These are phyloP conservation scores for Plantago elongata DNA, from an alignment of 257 asterid genomes.

Conservation along the genomic window DNA sequence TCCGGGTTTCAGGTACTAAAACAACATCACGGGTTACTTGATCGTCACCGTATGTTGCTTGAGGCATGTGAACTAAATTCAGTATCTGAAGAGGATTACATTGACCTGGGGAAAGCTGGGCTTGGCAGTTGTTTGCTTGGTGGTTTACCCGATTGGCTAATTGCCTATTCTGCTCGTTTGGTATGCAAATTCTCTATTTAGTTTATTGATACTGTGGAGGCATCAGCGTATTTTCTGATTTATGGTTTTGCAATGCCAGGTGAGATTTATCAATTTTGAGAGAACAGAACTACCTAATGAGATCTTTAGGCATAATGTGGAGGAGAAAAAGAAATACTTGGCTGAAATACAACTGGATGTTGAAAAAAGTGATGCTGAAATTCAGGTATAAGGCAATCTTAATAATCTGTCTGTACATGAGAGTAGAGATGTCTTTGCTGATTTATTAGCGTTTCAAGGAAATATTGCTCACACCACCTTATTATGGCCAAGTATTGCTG, in stretches of 20 bases:
- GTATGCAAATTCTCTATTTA: constrained; percentile 34
- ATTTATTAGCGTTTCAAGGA: too few relatives aligned
- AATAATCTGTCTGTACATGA: too few relatives aligned
- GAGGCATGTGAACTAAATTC: constrained; percentile 94
- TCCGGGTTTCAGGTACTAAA: constrained; percentile 61
- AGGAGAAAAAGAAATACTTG: constrained; percentile 83
- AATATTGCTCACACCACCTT: too few relatives aligned
- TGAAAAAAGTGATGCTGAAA: constrained; percentile 93
- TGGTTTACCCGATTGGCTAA: constrained; percentile 95
- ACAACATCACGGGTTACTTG: constrained; percentile 82
- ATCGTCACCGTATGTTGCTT: constrained; percentile 71
- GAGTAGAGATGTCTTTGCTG: too few relatives aligned
- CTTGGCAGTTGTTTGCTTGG: constrained; percentile 98
- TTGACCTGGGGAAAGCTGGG: constrained; percentile 90
- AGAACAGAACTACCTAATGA: constrained; percentile 83
- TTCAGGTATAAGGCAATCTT: constrained; percentile 48
- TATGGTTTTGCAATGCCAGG: constrained; percentile 43
- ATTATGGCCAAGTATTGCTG: too few relatives aligned
- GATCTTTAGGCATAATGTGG: constrained; percentile 80
- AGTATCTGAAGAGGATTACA: constrained; percentile 93
- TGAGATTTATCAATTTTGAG: constrained; percentile 94
- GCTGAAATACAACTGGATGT: constrained; percentile 77
- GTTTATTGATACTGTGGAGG: constrained; percentile 1
- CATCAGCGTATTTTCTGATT: constrained; percentile 14
- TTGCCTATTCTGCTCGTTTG: constrained; percentile 89